Percentiles rank a stretch among this genome's conserved stretches.
Conservation (phyloP, 805 yeast genomes). For the Ogataea nitratoaversa region DNA sequence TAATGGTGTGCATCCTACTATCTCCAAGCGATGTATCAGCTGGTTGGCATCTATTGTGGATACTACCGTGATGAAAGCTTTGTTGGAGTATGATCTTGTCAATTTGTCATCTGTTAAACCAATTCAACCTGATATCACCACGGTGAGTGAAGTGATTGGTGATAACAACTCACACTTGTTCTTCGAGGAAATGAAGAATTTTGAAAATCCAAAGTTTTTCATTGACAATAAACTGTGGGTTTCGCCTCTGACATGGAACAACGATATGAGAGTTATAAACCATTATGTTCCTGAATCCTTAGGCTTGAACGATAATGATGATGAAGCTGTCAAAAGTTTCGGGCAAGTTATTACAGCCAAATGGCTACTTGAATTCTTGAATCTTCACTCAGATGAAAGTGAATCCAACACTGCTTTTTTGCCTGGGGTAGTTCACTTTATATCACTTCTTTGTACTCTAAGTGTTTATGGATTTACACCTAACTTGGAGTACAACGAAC, state of each 20-base stretch:
- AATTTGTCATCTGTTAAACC: constrained; percentile 32
- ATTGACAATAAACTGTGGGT: constrained; percentile 52
- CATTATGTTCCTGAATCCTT: constrained; percentile 24
- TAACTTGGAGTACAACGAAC: constrained; percentile 43
- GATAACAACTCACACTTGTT: constrained; percentile 33
- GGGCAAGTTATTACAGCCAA: constrained; percentile 45
- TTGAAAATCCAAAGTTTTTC: constrained; percentile 44
- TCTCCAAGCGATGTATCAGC: constrained; percentile 55
- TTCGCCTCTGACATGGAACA: constrained; percentile 80
- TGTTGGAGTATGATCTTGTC: constrained; percentile 36
- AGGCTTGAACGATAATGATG: constrained; percentile 40
- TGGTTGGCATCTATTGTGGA: constrained; percentile 52
- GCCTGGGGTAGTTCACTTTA: constrained; percentile 57
- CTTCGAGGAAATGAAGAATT: constrained; percentile 47
- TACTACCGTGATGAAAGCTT: constrained; percentile 21
- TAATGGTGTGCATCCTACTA: constrained; percentile 61
- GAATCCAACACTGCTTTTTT: constrained; percentile 67
- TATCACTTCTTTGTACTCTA: constrained; percentile 46
- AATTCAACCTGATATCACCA: constrained; percentile 23
- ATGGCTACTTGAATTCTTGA: constrained; percentile 54
- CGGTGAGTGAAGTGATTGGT: constrained; percentile 12
- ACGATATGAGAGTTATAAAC: constrained; percentile 43
- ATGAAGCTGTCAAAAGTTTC: constrained; percentile 35
- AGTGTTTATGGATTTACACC: constrained; percentile 41
- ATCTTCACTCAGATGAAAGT: constrained; percentile 57